Base-by-base conservation (phyloP, 768 basidiomycete species). In the Mycena crocata region DNA sequence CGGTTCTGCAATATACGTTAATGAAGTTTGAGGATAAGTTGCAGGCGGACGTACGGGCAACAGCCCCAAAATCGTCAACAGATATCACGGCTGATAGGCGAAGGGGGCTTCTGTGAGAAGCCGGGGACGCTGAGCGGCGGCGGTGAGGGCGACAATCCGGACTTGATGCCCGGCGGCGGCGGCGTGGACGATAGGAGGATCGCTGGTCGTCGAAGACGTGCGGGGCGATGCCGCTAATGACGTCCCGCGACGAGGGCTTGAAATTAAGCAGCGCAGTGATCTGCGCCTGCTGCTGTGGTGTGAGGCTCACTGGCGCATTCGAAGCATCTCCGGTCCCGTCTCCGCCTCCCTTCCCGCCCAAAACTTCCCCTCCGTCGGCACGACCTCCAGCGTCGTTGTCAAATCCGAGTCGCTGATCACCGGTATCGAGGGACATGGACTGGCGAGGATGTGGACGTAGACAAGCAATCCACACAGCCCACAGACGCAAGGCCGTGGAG, bases 191-290 rank as follows among this genome's bases (percentile, higher is more conserved):
- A 2, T 39, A 34, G 26, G 32, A 31, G 3, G 32, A 9, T 5
- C 44, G 64, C 28, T 62, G 65, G 56, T 66, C 65, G 39, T 70
- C 69, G 34, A 70, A 63, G 34, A 70, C 57, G 26, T 70, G 69
- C 15, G 69, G 69, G 2, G 69, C 69, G 26, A 70, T 70, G 24
- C 69, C 69, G 40, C 61, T 45, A 49, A 70, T 66, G 5, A 70
- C 65, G 57, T 70, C 69, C 19, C 63, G 63, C 50, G 69, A 59
- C 1, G 69, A 70, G 12, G 69, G 69, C n/a, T 42, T 44, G 62
- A 70, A 70, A 57, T 40, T 30, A 39, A 70, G 69, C 51, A 70
- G 62, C 30, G 69, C 64, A 2, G 64, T 51, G 24, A 60, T 30
- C 48, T 69, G 68, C 0, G 57, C 57, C 45, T 69, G 68, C 56